These are phyloP conservation scores for Penicillium subrubescens DNA, from an alignment of 495 filamentous ascomycete species.

Conservation along the genomic window DNA sequence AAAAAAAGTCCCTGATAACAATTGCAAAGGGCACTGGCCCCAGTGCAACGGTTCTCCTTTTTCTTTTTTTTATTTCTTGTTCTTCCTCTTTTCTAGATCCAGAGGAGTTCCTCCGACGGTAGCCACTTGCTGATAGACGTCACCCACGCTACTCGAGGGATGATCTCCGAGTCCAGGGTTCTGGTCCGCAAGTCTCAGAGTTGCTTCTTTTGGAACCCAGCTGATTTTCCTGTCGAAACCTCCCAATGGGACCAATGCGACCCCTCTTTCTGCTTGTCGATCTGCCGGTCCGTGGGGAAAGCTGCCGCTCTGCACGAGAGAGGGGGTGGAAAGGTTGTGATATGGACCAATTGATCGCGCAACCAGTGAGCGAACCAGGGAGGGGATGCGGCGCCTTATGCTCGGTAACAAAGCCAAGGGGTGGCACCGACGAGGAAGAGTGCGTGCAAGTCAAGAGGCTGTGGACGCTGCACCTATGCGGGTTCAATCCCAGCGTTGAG, in stretches of 20 bases:
- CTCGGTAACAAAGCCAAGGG: slow-evolving; percentile 12
- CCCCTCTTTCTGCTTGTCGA: slow-evolving; percentile 39
- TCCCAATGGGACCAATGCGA: slow-evolving; percentile 30
- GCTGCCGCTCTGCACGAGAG: slow-evolving; percentile 37
- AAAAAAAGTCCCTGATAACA: slow-evolving; percentile 41
- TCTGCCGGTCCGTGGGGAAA: slow-evolving; percentile 46
- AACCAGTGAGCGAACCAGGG: slow-evolving; percentile 25
- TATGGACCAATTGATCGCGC: slow-evolving; percentile 41
- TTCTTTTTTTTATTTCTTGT: not conserved
- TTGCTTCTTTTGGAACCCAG: slow-evolving; percentile 26
- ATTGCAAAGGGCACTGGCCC: slow-evolving; percentile 40
- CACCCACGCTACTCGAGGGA: slow-evolving; percentile 21
- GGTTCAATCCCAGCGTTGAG: slow-evolving; percentile 19
- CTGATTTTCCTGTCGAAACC: slow-evolving; percentile 21
- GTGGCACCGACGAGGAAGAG: slow-evolving; percentile 12
- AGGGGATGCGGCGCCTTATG: slow-evolving; percentile 18
- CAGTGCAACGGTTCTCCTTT: slow-evolving; percentile 31
- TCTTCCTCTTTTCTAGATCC: slow-evolving; percentile 1
- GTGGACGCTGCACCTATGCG: slow-evolving; percentile 24
- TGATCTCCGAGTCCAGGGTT: slow-evolving; percentile 30
- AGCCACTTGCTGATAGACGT: slow-evolving; percentile 26
- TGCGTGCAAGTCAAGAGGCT: slow-evolving; percentile 19
- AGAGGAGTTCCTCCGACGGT: slow-evolving; percentile 20
- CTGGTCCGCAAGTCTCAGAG: slow-evolving; percentile 14
- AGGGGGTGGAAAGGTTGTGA: slow-evolving; percentile 33